Evolutionary conservation across 345 rosid genomes (phyloP).

Genomic region (Eucalyptus curtisii): DNA sequence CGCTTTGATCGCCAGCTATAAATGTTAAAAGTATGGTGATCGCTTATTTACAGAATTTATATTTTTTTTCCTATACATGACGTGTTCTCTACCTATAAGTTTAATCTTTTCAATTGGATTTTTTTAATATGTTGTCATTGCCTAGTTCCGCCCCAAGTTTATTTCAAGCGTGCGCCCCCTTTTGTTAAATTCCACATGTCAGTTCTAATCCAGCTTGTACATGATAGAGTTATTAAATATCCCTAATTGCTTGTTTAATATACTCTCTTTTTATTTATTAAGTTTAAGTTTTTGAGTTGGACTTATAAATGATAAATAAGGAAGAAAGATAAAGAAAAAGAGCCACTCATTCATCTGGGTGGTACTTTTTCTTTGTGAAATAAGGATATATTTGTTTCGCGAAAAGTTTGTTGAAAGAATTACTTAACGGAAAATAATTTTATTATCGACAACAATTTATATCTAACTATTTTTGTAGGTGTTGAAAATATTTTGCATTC

Average conservation of each 20-base stretch:
- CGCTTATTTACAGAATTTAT: too few species aligned
- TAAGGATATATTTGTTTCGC: rapidly evolving
- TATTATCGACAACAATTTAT: too few species aligned
- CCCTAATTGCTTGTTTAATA: not conserved
- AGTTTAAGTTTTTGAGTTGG: not conserved
- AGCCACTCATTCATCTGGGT: not conserved
- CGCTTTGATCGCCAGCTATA: not conserved
- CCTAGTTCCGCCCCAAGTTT: not conserved
- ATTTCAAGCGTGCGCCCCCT: not conserved
- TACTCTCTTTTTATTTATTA: too few species aligned
- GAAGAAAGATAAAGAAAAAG: not conserved
- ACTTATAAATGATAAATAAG: not conserved
- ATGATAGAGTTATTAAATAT: not conserved
- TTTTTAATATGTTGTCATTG: rapidly evolving
- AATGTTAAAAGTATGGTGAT: too few species aligned
- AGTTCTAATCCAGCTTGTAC: too few species aligned
- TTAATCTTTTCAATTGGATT: too few species aligned
- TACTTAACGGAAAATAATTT: too few species aligned
- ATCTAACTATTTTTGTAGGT: too few species aligned
- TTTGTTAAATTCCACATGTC: rapidly evolving
- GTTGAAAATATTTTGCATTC: too few species aligned
- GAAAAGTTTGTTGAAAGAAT: too few species aligned
- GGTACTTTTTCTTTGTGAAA: not conserved
- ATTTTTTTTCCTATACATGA: not conserved
- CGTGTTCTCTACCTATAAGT: rapidly evolving